phyloP scores from a whole-genome alignment of 257 asterid species.

The Nicotiana knightiana region DNA sequence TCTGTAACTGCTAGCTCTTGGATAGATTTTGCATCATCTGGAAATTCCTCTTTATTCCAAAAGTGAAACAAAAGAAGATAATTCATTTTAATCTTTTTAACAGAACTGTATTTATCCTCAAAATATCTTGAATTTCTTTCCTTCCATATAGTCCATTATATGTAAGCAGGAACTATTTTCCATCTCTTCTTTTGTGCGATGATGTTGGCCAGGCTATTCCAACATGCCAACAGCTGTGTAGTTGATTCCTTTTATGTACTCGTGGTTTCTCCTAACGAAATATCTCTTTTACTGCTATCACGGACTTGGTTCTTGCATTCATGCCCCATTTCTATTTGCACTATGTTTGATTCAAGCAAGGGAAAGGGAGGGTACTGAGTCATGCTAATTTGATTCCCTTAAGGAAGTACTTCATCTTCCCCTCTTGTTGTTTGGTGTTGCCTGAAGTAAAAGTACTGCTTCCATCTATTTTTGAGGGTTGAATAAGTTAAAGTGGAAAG shows the following conservation, averaged over 20 bases:
- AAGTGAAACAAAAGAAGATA: no score
- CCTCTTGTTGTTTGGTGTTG: neutral
- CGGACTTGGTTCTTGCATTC: neutral
- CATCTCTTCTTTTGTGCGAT: no score
- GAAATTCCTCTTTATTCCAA: no score
- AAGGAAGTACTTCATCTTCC: neutral
- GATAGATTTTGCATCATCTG: no score
- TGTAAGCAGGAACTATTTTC: no score
- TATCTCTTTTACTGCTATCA: neutral
- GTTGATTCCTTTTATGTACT: neutral
- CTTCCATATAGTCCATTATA: no score
- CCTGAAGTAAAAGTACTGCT: neutral
- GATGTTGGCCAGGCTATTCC: no score
- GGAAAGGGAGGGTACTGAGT: neutral
- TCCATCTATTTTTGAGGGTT: neutral
- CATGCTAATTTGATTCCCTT: neutral
- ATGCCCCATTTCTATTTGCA: neutral
- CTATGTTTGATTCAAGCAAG: neutral
- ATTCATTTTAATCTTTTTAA: no score
- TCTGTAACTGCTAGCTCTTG: no score
- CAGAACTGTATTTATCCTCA: no score
- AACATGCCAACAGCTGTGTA: no score
- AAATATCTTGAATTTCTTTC: no score
- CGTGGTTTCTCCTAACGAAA: neutral
- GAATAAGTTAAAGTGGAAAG: neutral